These are phyloP conservation scores for Cucurbita argyrosperma DNA, from an alignment of 306 rosid species.

Conservation along the genomic window DNA sequence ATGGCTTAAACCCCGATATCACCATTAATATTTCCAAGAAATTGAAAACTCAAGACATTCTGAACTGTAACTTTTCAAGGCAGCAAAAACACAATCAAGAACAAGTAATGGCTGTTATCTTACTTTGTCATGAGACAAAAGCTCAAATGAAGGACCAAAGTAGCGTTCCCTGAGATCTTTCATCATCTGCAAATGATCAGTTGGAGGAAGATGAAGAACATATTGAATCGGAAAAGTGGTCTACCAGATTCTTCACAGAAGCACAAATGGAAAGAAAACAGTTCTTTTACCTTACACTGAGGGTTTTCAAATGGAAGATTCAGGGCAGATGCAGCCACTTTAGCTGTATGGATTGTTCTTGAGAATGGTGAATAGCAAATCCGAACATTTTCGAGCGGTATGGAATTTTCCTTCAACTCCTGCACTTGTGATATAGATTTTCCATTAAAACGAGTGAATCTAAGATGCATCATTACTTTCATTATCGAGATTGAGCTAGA, in stretches of 20 bases:
- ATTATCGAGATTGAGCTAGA: not conserved
- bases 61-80: not conserved
- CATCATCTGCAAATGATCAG: constrained; percentile 26
- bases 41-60: not conserved
- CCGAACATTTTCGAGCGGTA: constrained; percentile 42
- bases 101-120: not conserved
- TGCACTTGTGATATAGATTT: constrained; percentile 8
- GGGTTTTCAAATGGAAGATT: constrained; percentile 48
- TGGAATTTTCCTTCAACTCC: constrained; percentile 39
- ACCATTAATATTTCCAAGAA: not conserved
- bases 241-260: not conserved
- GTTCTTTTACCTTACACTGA: constrained; percentile 50
- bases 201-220: not conserved
- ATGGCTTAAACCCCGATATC: not conserved
- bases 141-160: constrained; percentile 82
- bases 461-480: not conserved
- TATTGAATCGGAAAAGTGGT: not conserved
- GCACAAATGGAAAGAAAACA: not conserved
- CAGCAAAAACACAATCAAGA: not conserved
- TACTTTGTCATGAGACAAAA: constrained; percentile 72
- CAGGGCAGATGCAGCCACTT: constrained; percentile 38
- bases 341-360: constrained; percentile 62
- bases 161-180: constrained; percentile 62
- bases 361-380: constrained; percentile 81
- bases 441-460: not conserved